Evolutionary conservation across 2,329 filamentous ascomycete species (phyloP).

Genomic region (Cladorrhinum sp.): DNA sequence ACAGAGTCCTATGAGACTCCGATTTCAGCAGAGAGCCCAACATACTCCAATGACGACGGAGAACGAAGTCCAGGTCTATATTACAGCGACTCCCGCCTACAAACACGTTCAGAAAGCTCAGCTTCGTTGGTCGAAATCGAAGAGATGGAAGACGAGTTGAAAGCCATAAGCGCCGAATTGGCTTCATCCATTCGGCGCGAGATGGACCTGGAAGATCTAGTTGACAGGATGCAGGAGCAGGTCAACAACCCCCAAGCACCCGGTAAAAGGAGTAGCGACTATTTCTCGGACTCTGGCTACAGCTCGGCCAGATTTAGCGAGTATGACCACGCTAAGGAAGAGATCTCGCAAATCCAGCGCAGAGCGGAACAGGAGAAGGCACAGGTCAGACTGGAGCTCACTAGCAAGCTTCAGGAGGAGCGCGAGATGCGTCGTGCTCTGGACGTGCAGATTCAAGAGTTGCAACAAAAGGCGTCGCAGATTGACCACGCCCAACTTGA

Average conservation of each 20-base stretch:
- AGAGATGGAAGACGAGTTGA: slow-evolving; percentile 91
- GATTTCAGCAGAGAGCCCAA: slow-evolving; percentile 38
- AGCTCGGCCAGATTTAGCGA: slow-evolving; percentile 79
- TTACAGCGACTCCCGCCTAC: slow-evolving; percentile 52
- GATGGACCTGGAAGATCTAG: slow-evolving; percentile 92
- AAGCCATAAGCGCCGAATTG: slow-evolving; percentile 88
- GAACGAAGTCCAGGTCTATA: slow-evolving; percentile 40
- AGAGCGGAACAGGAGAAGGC: slow-evolving; percentile 89
- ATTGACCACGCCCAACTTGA: slow-evolving; percentile 54
- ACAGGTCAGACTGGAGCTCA: slow-evolving; percentile 78
- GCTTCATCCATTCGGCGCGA: slow-evolving; percentile 90
- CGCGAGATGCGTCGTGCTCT: slow-evolving; percentile 69
- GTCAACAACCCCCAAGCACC: slow-evolving; percentile 54
- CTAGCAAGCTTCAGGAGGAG: slow-evolving; percentile 84
- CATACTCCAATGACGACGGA: slow-evolving; percentile 41
- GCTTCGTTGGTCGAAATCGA: slow-evolving; percentile 58
- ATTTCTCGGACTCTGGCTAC: slow-evolving; percentile 94
- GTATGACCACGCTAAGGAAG: slow-evolving; percentile 59
- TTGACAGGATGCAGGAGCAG: slow-evolving; percentile 84
- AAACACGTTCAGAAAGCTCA: slow-evolving; percentile 37
- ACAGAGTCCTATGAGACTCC: slow-evolving; percentile 42
- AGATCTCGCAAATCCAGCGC: slow-evolving; percentile 79
- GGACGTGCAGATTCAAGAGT: slow-evolving; percentile 77
- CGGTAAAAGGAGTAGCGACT: slow-evolving; percentile 85
- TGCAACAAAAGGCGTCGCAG: slow-evolving; percentile 75